A percentile compares a stretch with the other conserved stretches of the same genome.
Evolutionary conservation across 208 protist species (phyloP).

Genomic region (Phytomonas serpens): DNA sequence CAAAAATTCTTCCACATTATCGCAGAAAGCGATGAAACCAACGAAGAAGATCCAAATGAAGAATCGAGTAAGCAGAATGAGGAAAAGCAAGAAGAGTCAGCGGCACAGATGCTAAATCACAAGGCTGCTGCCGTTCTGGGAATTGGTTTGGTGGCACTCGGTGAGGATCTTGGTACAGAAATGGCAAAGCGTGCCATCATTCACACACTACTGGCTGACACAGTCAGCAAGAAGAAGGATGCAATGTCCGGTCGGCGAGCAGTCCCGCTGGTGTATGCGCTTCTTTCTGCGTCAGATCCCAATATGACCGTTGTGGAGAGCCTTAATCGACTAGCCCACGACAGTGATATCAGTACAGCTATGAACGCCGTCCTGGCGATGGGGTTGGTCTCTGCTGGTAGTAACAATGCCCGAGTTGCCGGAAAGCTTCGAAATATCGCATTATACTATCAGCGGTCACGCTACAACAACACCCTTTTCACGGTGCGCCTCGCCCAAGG

Average conservation of each 20-base stretch:
- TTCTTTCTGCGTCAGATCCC: constrained; percentile 95
- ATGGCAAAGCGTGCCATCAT: constrained; percentile 97
- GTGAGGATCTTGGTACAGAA: constrained; percentile 96
- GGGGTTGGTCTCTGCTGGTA: constrained; percentile 95
- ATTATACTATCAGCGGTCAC: constrained; percentile 95
- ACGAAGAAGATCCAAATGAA: constrained; percentile 34
- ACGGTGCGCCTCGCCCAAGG: constrained; percentile 90
- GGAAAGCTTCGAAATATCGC: constrained; percentile 93
- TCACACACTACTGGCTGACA: constrained; percentile 91
- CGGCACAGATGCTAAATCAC: constrained; percentile 54
- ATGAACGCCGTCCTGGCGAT: constrained; percentile 96
- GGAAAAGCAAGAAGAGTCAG: constrained; percentile 14
- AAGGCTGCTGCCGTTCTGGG: constrained; percentile 95
- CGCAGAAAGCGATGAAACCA: constrained; percentile 79
- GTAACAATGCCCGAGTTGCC: constrained; percentile 97
- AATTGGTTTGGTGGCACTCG: constrained; percentile 97
- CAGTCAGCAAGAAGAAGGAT: constrained; percentile 69
- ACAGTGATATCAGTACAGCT: constrained; percentile 92
- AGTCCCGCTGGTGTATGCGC: constrained; percentile 97
- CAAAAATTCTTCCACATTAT: constrained; percentile 95
- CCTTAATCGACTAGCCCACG: constrained; percentile 97
- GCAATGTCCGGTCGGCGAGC: constrained; percentile 81
- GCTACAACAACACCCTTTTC: constrained; percentile 70
- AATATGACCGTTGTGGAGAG: constrained; percentile 96
- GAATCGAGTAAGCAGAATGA: constrained; percentile 18